phyloP scores from a whole-genome alignment of 306 rosid species.

The Argentina anserina region DNA sequence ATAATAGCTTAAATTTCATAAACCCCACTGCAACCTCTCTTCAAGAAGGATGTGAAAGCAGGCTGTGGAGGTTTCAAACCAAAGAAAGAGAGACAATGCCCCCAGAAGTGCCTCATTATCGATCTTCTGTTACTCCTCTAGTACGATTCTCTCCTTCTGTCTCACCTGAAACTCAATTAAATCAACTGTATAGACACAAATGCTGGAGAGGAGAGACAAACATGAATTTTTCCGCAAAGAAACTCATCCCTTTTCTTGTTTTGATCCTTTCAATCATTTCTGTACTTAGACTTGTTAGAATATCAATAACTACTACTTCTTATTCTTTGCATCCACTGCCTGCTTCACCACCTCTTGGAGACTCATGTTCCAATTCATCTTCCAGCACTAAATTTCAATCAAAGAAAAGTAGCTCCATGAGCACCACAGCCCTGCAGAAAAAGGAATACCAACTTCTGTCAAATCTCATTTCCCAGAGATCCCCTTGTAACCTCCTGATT shows the following conservation, averaged over 20 bases:
- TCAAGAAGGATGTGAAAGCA: conserved; percentile 31
- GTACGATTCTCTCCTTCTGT: conserved; percentile 39
- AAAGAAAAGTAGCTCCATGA: conserved; percentile 22
- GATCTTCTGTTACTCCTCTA: conserved; percentile 38
- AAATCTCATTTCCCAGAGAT: conserved; percentile 50
- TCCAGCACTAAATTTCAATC: conserved; percentile 22
- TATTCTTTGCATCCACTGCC: conserved; percentile 37
- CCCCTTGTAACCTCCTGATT: conserved; percentile 86
- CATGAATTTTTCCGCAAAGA: conserved; percentile 58
- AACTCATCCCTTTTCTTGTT: conserved; percentile 58
- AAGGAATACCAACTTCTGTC: conserved; percentile 64
- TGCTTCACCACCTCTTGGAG: conserved; percentile 30
- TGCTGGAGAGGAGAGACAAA: conserved; percentile 32
- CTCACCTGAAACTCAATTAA: conserved; percentile 27
- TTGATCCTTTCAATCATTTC: conserved; percentile 61
- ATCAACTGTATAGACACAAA: conserved; percentile 34
- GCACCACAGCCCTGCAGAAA: conserved; percentile 31
- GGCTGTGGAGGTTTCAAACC: conserved; percentile 24
- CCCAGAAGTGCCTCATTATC: conserved; percentile 52
- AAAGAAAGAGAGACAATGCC: conserved; percentile 49
- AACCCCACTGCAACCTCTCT: conserved; percentile 16
- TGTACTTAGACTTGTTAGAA: conserved; percentile 56
- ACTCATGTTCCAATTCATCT: conserved; percentile 20
- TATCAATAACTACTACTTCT: conserved; percentile 40
- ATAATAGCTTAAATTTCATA: conserved; percentile 26